Evolutionary conservation across 1,284 basidiomycete genomes (phyloP).

Genomic region (Rhodofomes roseus): DNA sequence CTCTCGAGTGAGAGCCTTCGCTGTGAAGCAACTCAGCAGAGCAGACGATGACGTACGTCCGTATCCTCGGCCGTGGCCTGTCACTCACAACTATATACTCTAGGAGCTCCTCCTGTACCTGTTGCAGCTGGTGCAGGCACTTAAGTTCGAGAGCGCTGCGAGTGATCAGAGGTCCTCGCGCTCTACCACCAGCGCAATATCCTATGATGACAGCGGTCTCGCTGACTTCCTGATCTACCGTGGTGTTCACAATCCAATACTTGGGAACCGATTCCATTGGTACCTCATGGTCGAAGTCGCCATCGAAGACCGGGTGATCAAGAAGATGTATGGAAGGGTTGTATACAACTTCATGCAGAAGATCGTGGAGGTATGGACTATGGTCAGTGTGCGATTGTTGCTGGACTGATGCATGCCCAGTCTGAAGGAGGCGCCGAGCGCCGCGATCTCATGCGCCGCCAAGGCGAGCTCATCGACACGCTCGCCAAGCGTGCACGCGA

Average conservation of each 20-base stretch:
- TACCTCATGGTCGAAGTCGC: conserved; percentile 94
- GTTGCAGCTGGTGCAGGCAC: conserved; percentile 94
- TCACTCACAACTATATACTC: neutral
- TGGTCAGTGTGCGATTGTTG: neutral
- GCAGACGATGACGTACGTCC: conserved; percentile 89
- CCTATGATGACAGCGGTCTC: conserved; percentile 81
- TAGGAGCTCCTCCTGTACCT: conserved; percentile 93
- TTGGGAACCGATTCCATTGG: conserved; percentile 96
- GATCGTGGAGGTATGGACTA: conserved; percentile 68
- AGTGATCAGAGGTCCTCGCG: conserved; percentile 67
- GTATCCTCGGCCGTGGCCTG: neutral
- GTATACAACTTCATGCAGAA: conserved; percentile 86
- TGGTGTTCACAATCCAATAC: conserved; percentile 76
- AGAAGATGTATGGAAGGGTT: conserved; percentile 90
- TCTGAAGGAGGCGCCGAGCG: conserved; percentile 73
- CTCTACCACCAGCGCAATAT: conserved; percentile 66
- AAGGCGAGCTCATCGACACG: conserved; percentile 83
- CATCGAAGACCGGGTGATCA: conserved; percentile 75
- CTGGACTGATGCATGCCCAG: conserved; percentile 31
- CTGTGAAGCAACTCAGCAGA: conserved; percentile 85
- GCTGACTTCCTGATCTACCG: conserved; percentile 89
- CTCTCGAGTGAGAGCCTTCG: conserved; percentile 89
- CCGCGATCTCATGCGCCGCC: conserved; percentile 78
- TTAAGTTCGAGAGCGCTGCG: conserved; percentile 88
- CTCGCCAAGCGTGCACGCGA: conserved; percentile 85